phyloP scores from a whole-genome alignment of 2,329 filamentous ascomycete species.

The Botrytis elliptica region DNA sequence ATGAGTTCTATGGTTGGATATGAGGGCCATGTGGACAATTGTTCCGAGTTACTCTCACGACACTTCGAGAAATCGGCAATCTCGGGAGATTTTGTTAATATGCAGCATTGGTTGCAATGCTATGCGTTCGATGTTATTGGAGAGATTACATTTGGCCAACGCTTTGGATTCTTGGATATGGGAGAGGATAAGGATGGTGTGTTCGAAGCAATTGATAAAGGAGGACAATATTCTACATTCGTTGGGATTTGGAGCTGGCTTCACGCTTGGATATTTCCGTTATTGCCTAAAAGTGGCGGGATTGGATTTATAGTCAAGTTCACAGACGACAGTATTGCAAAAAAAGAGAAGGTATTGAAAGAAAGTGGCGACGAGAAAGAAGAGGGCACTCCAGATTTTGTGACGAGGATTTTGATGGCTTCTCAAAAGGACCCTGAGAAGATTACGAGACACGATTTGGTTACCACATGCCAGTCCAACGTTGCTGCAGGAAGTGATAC shows the following conservation, averaged over 20 bases:
- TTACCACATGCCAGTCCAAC: constrained; percentile 30
- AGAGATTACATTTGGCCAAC: constrained; percentile 46
- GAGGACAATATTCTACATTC: constrained; percentile 42
- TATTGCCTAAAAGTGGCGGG: constrained; percentile 30
- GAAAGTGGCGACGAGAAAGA: constrained; percentile 18
- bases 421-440: constrained; percentile 38
- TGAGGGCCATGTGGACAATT: constrained; percentile 50
- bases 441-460: constrained; percentile 41
- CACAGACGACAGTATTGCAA: constrained; percentile 28
- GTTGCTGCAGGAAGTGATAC: constrained; percentile 45
- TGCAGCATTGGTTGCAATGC: constrained; percentile 47
- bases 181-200: constrained; percentile 48
- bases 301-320: constrained; percentile 28
- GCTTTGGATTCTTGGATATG: constrained; percentile 47
- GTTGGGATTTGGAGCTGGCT: constrained; percentile 45
- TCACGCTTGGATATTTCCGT: constrained; percentile 41
- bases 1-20: constrained; percentile 50
- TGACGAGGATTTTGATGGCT: constrained; percentile 45
- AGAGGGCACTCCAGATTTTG: constrained; percentile 40
- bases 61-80: constrained; percentile 43
- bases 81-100: constrained; percentile 39
- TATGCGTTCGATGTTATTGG: constrained; percentile 54
- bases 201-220: constrained; percentile 42
- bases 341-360: constrained; percentile 24
- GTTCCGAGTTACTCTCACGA: constrained; percentile 43